Evolutionary conservation across 179 eudicot genomes (phyloP), one percentile per base, ranked within the genome.

Genomic region (Patellifolia procumbens): DNA sequence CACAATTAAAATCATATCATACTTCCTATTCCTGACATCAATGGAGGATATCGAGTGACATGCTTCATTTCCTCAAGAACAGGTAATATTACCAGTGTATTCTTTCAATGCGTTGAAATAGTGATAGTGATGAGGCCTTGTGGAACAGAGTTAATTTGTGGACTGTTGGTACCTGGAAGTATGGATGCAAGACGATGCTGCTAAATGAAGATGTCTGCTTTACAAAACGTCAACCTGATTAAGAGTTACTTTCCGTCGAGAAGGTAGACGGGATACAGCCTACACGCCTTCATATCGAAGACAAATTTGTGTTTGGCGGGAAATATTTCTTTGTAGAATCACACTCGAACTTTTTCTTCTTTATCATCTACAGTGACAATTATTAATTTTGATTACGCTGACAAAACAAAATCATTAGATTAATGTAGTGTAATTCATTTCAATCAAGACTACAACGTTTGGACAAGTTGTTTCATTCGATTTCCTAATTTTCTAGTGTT

Each of bases 51-150:
- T 26, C 35, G 78, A 58, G 20, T 4, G 43, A 35, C 22, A 5
- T 52, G 39, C 65, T 26, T 39, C 53, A 52, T 76, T 29, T 29
- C 45, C 8, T 35, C 53, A 52, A 7, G 39, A 53, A 70, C 20
- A 35, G 48, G 61, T 13, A 39, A 22, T 37, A 45, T 16, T 76
- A 20, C 6, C 20, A 56, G 60, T 69, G n/a, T 37, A 8, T 48
- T 3, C 28, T 8, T 61, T 12, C 48, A n/a, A n/a, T n/a, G n/a
- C 17, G 5, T 29, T 29, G 68, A 53, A 31, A 56, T 46, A 70
- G 75, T 56, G 73, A 17, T 12, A 72, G 52, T 24, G 34, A 22
- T 24, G 72, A 68, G 34, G 53, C 2, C 13, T 46, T 68, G 55
- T 20, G 8, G 70, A 66, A 28, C 51, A 2, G 70, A 43, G 39